Conservation (phyloP, 2,329 filamentous ascomycete genomes). For the Pseudonectria buxi region DNA sequence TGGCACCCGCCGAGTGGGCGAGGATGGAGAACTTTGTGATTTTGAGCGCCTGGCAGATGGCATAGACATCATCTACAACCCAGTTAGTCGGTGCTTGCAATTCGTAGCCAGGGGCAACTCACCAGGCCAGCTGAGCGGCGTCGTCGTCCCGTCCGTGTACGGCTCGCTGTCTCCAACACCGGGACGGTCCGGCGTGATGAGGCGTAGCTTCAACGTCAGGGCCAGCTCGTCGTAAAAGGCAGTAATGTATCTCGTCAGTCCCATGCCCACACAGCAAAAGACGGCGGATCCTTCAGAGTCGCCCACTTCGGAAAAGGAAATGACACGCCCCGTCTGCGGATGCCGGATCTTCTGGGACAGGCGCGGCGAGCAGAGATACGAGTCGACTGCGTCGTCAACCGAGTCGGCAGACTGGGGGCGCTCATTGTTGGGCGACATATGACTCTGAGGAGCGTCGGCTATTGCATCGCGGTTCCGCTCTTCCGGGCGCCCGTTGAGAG, state of each 20-base stretch:
- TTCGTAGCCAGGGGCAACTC: constrained; percentile 28
- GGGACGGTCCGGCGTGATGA: constrained; percentile 91
- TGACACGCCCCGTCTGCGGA: constrained; percentile 76
- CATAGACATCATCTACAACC: constrained; percentile 67
- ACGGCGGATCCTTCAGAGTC: constrained; percentile 87
- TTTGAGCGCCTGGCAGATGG: constrained; percentile 84
- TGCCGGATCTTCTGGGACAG: constrained; percentile 84
- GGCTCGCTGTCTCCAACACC: constrained; percentile 89
- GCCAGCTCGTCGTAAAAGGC: constrained; percentile 97
- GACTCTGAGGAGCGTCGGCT: constrained; percentile 22
- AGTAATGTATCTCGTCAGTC: constrained; percentile 88
- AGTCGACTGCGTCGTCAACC: constrained; percentile 78
- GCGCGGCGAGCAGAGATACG: constrained; percentile 75
- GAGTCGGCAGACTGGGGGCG: constrained; percentile 76
- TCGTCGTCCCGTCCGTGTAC: constrained; percentile 73
- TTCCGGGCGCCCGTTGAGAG: constrained; percentile 35
- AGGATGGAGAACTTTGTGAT: constrained; percentile 95
- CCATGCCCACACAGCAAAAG: constrained; percentile 97
- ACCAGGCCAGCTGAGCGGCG: constrained; percentile 92
- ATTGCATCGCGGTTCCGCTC: constrained; percentile 24
- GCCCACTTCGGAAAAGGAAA: constrained; percentile 95
- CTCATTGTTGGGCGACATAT: constrained; percentile 52
- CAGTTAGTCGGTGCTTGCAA: constrained; percentile 27
- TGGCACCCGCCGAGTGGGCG: constrained; percentile 94
- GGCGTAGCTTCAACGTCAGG: constrained; percentile 73